Evolutionary conservation across 2,329 filamentous ascomycete genomes (phyloP).

Genomic region (Alternaria longipes): DNA sequence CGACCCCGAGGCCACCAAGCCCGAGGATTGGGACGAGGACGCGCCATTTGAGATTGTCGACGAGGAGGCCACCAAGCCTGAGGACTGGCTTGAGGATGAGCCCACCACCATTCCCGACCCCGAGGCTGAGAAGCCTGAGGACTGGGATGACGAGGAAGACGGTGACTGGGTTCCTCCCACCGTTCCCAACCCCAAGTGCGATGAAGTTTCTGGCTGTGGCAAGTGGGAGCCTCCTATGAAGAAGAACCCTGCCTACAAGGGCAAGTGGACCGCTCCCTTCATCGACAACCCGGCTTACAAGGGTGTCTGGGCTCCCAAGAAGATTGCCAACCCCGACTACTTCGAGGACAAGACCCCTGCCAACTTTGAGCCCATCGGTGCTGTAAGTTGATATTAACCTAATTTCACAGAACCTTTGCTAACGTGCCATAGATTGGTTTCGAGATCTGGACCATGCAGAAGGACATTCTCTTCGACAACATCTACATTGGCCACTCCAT

Average conservation of each 20-base stretch:
- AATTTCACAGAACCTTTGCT: slow-evolving; percentile 14
- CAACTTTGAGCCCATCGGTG: slow-evolving; percentile 98
- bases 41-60: slow-evolving; percentile 96
- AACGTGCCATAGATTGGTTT: slow-evolving; percentile 78
- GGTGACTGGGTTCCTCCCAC: slow-evolving; percentile 94
- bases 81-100: slow-evolving; percentile 96
- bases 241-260: slow-evolving; percentile 97
- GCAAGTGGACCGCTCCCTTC: slow-evolving; percentile 92
- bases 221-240: slow-evolving; percentile 91
- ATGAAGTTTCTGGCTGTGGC: slow-evolving; percentile 91
- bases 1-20: slow-evolving; percentile 94
- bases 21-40: slow-evolving; percentile 98
- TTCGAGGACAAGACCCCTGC: slow-evolving; percentile 96
- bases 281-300: slow-evolving; percentile 99
- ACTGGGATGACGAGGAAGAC: slow-evolving; percentile 99
- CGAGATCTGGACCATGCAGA: slow-evolving; percentile 99
- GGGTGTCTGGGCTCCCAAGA: slow-evolving; percentile 90
- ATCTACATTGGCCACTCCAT: slow-evolving; percentile 99
- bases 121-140: slow-evolving; percentile 95
- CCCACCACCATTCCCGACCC: slow-evolving; percentile 85
- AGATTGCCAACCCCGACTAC: slow-evolving; percentile 96
- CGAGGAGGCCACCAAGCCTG: slow-evolving; percentile 87
- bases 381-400: slow-evolving; percentile 68
- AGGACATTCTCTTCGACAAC: slow-evolving; percentile 98
- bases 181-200: slow-evolving; percentile 95